A percentile compares a stretch with the other conserved stretches of the same genome.
Evolutionary conservation across 2,329 filamentous ascomycete genomes (phyloP).

Genomic region (Fusarium newnesense): DNA sequence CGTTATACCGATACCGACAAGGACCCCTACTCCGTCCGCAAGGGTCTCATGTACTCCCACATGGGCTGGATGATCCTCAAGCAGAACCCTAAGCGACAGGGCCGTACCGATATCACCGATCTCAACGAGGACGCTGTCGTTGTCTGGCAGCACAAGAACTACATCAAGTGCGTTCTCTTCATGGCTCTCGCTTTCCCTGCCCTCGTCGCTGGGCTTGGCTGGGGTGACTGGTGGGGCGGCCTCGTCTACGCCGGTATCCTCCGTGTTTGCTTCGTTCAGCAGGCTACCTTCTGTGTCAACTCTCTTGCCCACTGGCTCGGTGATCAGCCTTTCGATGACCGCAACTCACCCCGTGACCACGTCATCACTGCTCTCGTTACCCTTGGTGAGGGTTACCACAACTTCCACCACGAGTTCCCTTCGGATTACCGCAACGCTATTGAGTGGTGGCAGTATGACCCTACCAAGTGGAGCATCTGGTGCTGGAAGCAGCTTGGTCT

Average conservation of each 20-base stretch:
- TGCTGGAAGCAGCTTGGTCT: slow-evolving; percentile 85
- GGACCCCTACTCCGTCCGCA: slow-evolving; percentile 90
- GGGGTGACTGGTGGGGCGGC: slow-evolving; percentile 84
- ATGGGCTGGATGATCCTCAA: slow-evolving; percentile 94
- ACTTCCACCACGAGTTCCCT: slow-evolving; percentile 96
- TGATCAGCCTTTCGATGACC: slow-evolving; percentile 92
- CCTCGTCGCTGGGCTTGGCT: slow-evolving; percentile 78
- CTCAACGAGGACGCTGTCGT: slow-evolving; percentile 88
- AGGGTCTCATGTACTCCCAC: slow-evolving; percentile 82
- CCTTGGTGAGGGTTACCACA: slow-evolving; percentile 90
- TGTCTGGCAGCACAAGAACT: slow-evolving; percentile 88
- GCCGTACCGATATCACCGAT: slow-evolving; percentile 88
- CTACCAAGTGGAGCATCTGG: slow-evolving; percentile 91
- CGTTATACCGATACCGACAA: slow-evolving; percentile 93
- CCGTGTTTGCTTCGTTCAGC: slow-evolving; percentile 89
- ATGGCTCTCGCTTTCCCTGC: slow-evolving; percentile 83
- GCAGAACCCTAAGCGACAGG: slow-evolving; percentile 90
- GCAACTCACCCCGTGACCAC: slow-evolving; percentile 90
- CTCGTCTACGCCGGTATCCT: slow-evolving; percentile 88
- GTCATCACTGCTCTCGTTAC: slow-evolving; percentile 87
- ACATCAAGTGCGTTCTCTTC: slow-evolving; percentile 80
- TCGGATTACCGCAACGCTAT: slow-evolving; percentile 94
- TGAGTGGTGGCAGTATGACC: slow-evolving; percentile 90
- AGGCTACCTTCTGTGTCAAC: slow-evolving; percentile 94
- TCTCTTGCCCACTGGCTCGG: slow-evolving; percentile 91